Evolutionary conservation across 352 stramenopile species (phyloP), one percentile per base, ranked within the genome.

Genomic region (Nothophytophthora sp.): DNA sequence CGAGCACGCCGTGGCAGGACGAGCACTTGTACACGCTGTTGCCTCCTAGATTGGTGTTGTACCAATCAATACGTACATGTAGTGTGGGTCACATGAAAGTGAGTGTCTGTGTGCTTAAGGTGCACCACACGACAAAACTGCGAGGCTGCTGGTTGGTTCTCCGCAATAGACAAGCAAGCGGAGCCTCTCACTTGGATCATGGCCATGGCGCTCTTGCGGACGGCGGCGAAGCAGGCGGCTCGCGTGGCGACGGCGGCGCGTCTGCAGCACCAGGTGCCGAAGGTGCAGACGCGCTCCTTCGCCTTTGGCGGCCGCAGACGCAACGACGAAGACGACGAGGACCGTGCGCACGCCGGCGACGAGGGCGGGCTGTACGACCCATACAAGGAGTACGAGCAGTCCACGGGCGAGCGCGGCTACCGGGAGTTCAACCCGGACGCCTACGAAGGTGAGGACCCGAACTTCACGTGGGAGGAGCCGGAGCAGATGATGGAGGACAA

Each of bases 401-500:
- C 66, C 25, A 86, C 77, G 55, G 76, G 69, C 30, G 73, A 71
- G 57, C 74, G 52, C 43, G 79, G 76, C n/a, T 88, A 86, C 71
- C 73, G 81, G 50, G 79, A 92, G 55, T 92, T 90, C 50, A 90
- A 90, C 60, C 71, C 79, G 38, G 81, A 92, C 45, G 67, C 84
- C 32, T 60, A 80, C 34, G 65, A 77, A 33, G 67, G 63, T 50
- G 65, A 83, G 30, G 56, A 81, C 34, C 50, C 69, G 37, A 65
- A 86, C 35, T 86, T 73, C 19, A 69, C 78, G 70, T 93, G 82
- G 82, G 63, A 73, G 44, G 82, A 91, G 56, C 78, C 80, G 4
- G 81, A 85, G 43, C 63, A 87, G 32, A 73, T 95, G 67, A 95
- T 95, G 85, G 81, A 82, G 28, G 85, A 95, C 68, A 95, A 95